Evolutionary conservation across 441 rosid genomes (phyloP).

Genomic region (Hypseocharis bilobata): DNA sequence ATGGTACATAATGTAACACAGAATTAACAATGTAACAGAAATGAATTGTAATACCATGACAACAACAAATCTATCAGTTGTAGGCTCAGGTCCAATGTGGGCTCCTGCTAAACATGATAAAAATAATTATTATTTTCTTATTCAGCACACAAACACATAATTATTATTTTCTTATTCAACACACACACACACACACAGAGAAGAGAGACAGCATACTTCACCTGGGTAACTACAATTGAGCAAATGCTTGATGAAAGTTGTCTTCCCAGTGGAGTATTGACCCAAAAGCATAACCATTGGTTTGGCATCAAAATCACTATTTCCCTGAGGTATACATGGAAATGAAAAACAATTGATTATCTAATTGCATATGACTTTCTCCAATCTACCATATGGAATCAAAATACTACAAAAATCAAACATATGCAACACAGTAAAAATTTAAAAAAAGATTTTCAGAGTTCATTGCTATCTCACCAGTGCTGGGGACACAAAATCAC

Average conservation of each 20-base stretch:
- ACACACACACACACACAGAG: not conserved
- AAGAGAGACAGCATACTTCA: constrained; percentile 22
- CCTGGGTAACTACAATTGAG: constrained; percentile 81
- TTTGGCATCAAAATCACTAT: constrained; percentile 93
- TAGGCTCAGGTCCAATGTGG: constrained; percentile 95
- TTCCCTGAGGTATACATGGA: constrained; percentile 40
- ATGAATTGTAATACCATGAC: constrained; percentile 55
- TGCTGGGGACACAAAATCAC: constrained; percentile 76
- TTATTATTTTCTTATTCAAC: not conserved
- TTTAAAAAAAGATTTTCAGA: too few species aligned
- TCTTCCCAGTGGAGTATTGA: constrained; percentile 94
- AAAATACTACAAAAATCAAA: constrained; percentile 1
- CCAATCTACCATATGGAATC: not conserved
- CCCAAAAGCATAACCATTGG: constrained; percentile 99
- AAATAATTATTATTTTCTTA: not conserved
- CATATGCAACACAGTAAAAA: not conserved
- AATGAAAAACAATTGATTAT: constrained; percentile 12
- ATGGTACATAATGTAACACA: not conserved
- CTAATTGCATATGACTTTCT: not conserved
- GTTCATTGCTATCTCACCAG: constrained; percentile 41
- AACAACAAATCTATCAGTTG: constrained; percentile 93
- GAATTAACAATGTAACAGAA: constrained; percentile 1
- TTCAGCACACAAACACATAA: not conserved
- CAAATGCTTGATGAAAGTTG: constrained; percentile 90
- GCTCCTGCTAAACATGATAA: constrained; percentile 51